Evolutionary conservation across 2,329 filamentous ascomycete genomes (phyloP).

Genomic region (Ophiobolus disseminans): DNA sequence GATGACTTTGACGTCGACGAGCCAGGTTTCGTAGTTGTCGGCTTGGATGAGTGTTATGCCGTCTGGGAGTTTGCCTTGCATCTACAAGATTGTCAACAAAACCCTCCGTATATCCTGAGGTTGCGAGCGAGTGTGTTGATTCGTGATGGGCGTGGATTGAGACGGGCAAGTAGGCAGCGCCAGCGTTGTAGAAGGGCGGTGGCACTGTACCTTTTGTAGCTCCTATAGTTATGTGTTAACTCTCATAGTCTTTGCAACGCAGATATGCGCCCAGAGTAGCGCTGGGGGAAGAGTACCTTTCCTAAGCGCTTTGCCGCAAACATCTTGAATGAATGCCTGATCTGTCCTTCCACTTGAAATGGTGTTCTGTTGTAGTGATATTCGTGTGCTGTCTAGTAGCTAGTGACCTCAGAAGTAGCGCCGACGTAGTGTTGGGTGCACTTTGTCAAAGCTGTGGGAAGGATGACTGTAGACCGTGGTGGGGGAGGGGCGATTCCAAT

Average conservation of each 20-base stretch:
- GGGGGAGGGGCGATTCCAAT: not conserved
- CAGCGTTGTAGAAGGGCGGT: not conserved
- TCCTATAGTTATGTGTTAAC: conserved; percentile 18
- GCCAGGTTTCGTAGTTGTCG: conserved; percentile 87
- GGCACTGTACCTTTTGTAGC: conserved; percentile 26
- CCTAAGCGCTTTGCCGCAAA: conserved; percentile 59
- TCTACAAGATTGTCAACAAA: conserved; percentile 45
- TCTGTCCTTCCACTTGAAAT: not conserved
- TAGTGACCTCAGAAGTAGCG: too few relatives aligned
- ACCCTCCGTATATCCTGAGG: too few relatives aligned
- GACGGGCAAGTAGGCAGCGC: too few relatives aligned
- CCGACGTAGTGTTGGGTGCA: too few relatives aligned
- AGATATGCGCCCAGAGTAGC: too few relatives aligned
- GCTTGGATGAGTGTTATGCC: conserved; percentile 81
- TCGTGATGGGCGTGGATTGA: too few relatives aligned
- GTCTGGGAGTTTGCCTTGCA: conserved; percentile 65
- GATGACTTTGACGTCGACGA: conserved; percentile 88
- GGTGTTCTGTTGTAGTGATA: not conserved
- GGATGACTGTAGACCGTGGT: not conserved
- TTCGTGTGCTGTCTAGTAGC: too few relatives aligned
- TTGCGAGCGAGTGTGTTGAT: too few relatives aligned
- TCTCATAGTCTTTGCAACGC: not conserved
- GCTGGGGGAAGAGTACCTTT: conserved; percentile 51
- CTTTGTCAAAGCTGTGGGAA: not conserved
- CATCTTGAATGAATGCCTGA: conserved; percentile 44